Conservation (phyloP, 2,329 filamentous ascomycete species). For the Xylaria digitata region DNA sequence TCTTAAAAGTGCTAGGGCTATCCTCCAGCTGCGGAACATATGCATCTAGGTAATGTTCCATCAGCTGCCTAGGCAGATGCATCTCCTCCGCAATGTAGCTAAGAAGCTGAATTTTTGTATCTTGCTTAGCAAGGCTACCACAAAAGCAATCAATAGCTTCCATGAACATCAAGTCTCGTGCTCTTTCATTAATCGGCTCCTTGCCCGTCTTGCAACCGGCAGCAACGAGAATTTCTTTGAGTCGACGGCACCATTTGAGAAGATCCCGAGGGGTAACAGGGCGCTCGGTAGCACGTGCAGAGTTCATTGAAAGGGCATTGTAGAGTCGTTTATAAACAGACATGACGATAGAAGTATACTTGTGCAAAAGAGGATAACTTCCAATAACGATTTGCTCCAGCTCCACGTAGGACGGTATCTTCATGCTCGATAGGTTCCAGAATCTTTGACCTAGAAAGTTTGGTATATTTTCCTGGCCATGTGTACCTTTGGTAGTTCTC, state of each 20-base stretch:
- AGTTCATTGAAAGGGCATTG: conserved; percentile 49
- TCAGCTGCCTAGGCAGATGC: conserved; percentile 83
- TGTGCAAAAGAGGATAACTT: conserved; percentile 76
- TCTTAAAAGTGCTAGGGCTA: conserved; percentile 65
- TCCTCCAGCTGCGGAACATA: conserved; percentile 78
- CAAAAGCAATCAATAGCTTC: conserved; percentile 95
- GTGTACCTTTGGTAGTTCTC: conserved; percentile 77
- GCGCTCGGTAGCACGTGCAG: conserved; percentile 56
- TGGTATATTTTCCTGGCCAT: conserved; percentile 74
- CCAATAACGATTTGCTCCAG: conserved; percentile 77
- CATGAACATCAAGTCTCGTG: conserved; percentile 86
- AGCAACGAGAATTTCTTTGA: conserved; percentile 72
- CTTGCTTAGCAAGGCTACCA: conserved; percentile 77
- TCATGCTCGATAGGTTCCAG: conserved; percentile 82
- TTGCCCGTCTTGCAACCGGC: conserved; percentile 72
- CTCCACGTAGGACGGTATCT: conserved; percentile 74
- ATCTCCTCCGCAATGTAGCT: conserved; percentile 84
- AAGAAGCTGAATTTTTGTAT: conserved; percentile 69
- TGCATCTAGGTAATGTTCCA: conserved; percentile 79
- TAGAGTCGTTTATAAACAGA: conserved; percentile 68
- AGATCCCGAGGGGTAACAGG: conserved; percentile 74
- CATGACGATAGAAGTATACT: conserved; percentile 69
- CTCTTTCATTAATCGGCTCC: conserved; percentile 78
- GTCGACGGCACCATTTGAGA: conserved; percentile 88
- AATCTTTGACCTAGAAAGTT: conserved; percentile 85